Evolutionary conservation across 495 filamentous ascomycete genomes (phyloP), one percentile per base, ranked within the genome.

Genomic region (Bombardia bombarda): DNA sequence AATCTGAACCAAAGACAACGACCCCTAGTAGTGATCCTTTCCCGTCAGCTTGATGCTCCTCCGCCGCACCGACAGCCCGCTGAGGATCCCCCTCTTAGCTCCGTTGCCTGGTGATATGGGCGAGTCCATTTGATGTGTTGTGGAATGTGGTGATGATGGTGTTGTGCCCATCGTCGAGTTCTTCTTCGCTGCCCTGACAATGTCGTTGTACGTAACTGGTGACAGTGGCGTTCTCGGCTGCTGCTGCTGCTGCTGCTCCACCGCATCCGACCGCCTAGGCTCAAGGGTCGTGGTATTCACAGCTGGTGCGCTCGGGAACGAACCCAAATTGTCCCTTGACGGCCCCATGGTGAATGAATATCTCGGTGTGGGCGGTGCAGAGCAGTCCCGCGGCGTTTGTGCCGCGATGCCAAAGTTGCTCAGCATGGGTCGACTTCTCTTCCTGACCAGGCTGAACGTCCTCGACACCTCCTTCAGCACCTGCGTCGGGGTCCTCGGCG

Each of bases 391-490:
- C 10, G 18, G n/a, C 13, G 32, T 37, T 40, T 23, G 56, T 40
- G 35, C 44, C 45, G 32, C 47, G n/a, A n/a, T n/a, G 31, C 53
- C 37, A 42, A 46, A 43, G 34, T 45, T 38, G 30, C 57, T 60
- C 10, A 73, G 53, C 14, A 58, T 53, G 17, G 69, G 66, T 23
- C 67, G 56, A 53, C 70, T 74, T 19, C 66, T 57, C 58, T 69
- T 71, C 47, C 64, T 51, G 13, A 59, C 66, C 26, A 74, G 53
- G 50, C 60, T 70, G 21, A 74, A 52, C 0, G 69, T 68, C 42
- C 66, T 60, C 19, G 63, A 57, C 14, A 72, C 54, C 14, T 65
- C 60, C 40, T 65, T 70, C 44, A 74, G 58, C 7, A 70, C 39
- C 23, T 49, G 38, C 8, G 66, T 67, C 1, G 68, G 65, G 4